Evolutionary conservation across 192 early-diverging fungal genomes (phyloP), one percentile per base, ranked within the genome.

Genomic region (Geranomyces michiganensis): DNA sequence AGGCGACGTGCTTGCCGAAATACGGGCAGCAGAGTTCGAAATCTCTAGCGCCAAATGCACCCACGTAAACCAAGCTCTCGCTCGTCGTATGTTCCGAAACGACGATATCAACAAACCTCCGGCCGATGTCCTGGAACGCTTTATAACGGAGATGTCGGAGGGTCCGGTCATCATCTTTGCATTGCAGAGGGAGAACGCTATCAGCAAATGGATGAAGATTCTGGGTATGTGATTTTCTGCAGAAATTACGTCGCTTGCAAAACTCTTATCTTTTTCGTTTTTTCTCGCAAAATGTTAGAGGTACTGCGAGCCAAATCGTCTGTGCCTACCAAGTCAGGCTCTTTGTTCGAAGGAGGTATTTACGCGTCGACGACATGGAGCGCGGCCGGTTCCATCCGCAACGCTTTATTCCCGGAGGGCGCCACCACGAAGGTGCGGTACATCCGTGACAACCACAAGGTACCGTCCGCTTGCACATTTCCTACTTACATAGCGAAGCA

Each of bases 351-450:
- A 8, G 56, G 43, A 14, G 68, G 68, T 30, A 31, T 70, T 3
- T 56, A 56, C 41, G 26, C 36, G 5, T 33, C 68, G 13, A 36
- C 43, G 8, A 43, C 68, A 0, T 56, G 32, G 8, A 10, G 21
- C 24, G n/a, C 17, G 17, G 68, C 56, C 12, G 7, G 21, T 6
- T 22, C 55, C 13, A 32, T 60, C 43, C 53, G 68, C 24, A n/a
- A 60, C 17, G 24, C 68, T 14, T 43, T 70, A 32, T 61, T 70
- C 41, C 33, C 68, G 8, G 68, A 70, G 44, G 68, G 68, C 14
- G 56, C 68, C 17, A 61, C 68, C 7, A 12, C 31, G 19, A 58
- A 46, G 36, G 17, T 70, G 26, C 55, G 66, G 4, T 56, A 68
- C 48, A 22, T 19, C 13, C 66, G 66, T 29, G 66, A 49, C 7